Base-by-base conservation (phyloP, 768 basidiomycete genomes). In the Tulasnella sp. region DNA sequence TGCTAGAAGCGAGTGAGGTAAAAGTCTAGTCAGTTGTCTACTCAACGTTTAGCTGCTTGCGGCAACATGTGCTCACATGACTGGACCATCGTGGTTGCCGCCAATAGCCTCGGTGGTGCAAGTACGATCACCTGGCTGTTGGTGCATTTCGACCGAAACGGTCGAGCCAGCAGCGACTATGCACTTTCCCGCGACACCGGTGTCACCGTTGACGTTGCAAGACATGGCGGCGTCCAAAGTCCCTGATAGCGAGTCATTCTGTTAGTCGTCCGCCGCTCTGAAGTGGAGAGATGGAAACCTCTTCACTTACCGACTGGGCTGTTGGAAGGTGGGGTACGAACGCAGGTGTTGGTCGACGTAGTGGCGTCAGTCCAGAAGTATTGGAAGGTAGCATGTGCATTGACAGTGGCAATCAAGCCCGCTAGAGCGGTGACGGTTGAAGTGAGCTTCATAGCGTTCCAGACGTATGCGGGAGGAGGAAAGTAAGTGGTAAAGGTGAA, bases 341-440 rank as follows among this genome's bases (percentile, higher is more conserved):
- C 85, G 79, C 87, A 88, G 68, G 85, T 84, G 37, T 79, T 82
- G 71, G 85, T 86, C 77, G 85, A 84, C 79, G 87, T 87, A 34
- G 86, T 85, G 72, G 83, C 84, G 73, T 86, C 86, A 25, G 37
- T 3, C 87, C 87, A 88, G 70, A 88, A 79, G 78, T 87, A 83
- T 80, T 88, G 87, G 83, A 86, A 88, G 9, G 87, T 88, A 39
- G 87, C 85, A 80, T 88, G 87, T 6, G 87, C 86, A 31, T 84
- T 83, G 68, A 83, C 72, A 11, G 77, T 25, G n/a, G 67, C 52
- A n/a, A 75, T 40, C 38, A 76, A 70, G 67, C 67, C 39, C 36
- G 75, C 75, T 3, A 68, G n/a, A 69, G 75, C 40, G n/a, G 67
- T n/a, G 34, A 67, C 3, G 37, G 25, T 31, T 15, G 67, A 31